A percentile compares a stretch with the other conserved stretches of the same genome.
These are phyloP conservation scores for Chaetomium olivaceum DNA, from an alignment of 2,329 filamentous ascomycete species.

Conservation along the genomic window DNA sequence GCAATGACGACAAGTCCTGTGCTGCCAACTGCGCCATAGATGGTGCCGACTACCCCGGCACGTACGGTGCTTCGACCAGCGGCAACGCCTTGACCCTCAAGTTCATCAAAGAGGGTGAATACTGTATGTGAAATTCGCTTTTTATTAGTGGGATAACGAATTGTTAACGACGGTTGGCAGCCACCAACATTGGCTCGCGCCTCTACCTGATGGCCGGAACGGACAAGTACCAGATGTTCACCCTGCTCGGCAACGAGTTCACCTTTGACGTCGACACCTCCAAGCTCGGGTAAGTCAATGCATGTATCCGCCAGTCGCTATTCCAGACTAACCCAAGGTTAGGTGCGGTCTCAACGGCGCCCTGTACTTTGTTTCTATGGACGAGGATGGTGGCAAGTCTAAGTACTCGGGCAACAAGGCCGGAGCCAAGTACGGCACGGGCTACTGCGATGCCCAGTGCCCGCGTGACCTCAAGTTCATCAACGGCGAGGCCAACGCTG, in stretches of 20 bases:
- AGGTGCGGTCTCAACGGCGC: conserved; percentile 71
- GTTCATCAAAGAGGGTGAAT: conserved; percentile 56
- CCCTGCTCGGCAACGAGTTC: conserved; percentile 67
- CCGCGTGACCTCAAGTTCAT: conserved; percentile 59
- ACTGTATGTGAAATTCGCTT: conserved; percentile 30
- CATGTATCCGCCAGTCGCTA: background rate
- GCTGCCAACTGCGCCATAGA: conserved; percentile 54
- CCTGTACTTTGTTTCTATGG: conserved; percentile 66
- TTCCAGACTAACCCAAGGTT: conserved; percentile 47
- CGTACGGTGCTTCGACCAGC: conserved; percentile 56
- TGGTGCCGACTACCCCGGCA: conserved; percentile 53
- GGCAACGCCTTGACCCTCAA: conserved; percentile 55
- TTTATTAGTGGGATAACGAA: too few species aligned
- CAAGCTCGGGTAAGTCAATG: conserved; percentile 45
- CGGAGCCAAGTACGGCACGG: conserved; percentile 58
- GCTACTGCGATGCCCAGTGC: conserved; percentile 57
- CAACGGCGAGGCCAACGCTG: conserved; percentile 55
- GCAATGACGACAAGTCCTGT: conserved; percentile 47
- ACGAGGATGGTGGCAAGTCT: conserved; percentile 55
- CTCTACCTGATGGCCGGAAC: conserved; percentile 65
- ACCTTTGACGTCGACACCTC: conserved; percentile 73
- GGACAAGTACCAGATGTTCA: conserved; percentile 63
- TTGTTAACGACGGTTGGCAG: conserved; percentile 13
- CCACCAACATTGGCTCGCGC: conserved; percentile 55
- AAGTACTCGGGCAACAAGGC: conserved; percentile 54